Conservation (phyloP, 768 basidiomycete genomes). For the Lactifluus rugatus region DNA sequence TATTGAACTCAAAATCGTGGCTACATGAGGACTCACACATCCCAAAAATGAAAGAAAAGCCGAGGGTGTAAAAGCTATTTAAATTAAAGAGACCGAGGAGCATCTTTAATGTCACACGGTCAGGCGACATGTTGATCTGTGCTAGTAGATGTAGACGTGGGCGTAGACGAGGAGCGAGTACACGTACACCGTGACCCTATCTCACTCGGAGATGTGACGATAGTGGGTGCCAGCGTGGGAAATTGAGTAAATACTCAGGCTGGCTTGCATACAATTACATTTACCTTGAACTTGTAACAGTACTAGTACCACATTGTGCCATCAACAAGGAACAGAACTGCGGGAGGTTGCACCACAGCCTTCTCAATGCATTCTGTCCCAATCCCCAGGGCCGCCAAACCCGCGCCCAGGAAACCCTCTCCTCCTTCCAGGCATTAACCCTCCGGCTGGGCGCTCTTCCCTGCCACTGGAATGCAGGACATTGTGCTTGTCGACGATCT, state of each 20-base stretch:
- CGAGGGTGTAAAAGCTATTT: constrained; percentile 39
- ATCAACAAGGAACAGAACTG: not conserved
- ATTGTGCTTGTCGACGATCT: constrained; percentile 75
- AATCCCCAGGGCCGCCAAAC: constrained; percentile 18
- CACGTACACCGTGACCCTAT: no score
- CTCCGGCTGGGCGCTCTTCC: constrained; percentile 38
- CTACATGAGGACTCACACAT: constrained; percentile 43
- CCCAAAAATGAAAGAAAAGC: constrained; percentile 57
- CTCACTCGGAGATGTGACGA: no score
- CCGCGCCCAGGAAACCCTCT: constrained; percentile 15
- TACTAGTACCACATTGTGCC: not conserved
- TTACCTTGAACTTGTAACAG: not conserved
- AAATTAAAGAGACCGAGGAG: constrained; percentile 22
- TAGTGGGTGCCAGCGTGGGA: no score
- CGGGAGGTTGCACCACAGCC: not conserved
- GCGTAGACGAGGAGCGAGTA: no score
- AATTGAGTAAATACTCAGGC: not conserved
- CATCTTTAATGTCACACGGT: constrained; percentile 16
- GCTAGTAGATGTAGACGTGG: not conserved
- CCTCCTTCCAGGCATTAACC: constrained; percentile 23
- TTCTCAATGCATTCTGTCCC: constrained; percentile 19
- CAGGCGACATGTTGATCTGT: constrained; percentile 16
- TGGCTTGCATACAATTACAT: not conserved
- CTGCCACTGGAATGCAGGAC: constrained; percentile 46
- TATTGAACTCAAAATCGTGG: not conserved